A percentile compares a stretch with the other conserved stretches of the same genome.
Conservation (phyloP, 2,329 filamentous ascomycete genomes). For the Colletotrichum zoysiae region DNA sequence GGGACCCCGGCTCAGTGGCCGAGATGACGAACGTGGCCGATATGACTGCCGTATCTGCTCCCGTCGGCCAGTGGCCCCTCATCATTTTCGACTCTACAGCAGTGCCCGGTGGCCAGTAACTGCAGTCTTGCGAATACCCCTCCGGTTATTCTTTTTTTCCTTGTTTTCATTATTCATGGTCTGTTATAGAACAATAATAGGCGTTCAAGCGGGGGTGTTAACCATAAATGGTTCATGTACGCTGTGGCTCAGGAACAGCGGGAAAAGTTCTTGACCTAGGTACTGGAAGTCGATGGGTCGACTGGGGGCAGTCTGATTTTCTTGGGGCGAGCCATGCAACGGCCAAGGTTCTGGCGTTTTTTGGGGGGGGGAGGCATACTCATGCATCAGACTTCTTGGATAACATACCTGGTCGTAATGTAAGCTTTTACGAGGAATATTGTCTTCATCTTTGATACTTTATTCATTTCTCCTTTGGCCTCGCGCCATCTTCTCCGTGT, state of each 20-base stretch:
- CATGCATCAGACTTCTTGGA: conserved; percentile 1
- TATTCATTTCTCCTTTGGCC: neutral
- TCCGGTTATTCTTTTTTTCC: neutral
- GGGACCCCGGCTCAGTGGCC: conserved; percentile 31
- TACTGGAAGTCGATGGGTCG: conserved; percentile 11
- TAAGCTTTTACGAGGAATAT: neutral
- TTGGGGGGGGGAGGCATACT: neutral
- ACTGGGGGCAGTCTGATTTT: neutral
- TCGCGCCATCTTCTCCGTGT: neutral
- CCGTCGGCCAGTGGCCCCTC: conserved; percentile 37
- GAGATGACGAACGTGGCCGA: conserved; percentile 39
- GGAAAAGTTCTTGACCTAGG: conserved; percentile 4
- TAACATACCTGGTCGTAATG: conserved; percentile 28
- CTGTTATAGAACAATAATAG: conserved; percentile 13
- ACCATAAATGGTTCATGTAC: neutral
- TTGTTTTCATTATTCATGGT: conserved; percentile 3
- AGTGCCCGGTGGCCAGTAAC: conserved; percentile 22
- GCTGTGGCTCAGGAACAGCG: conserved; percentile 5
- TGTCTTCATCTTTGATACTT: neutral
- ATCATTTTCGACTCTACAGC: conserved; percentile 32
- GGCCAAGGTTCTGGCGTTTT: conserved; percentile 27
- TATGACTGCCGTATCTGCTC: conserved; percentile 26
- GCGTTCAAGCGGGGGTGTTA: conserved; percentile 17
- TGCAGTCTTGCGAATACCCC: neutral
- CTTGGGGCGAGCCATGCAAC: neutral